Evolutionary conservation across 2,329 filamentous ascomycete species (phyloP).

Genomic region (Paradendryphiella salina): DNA sequence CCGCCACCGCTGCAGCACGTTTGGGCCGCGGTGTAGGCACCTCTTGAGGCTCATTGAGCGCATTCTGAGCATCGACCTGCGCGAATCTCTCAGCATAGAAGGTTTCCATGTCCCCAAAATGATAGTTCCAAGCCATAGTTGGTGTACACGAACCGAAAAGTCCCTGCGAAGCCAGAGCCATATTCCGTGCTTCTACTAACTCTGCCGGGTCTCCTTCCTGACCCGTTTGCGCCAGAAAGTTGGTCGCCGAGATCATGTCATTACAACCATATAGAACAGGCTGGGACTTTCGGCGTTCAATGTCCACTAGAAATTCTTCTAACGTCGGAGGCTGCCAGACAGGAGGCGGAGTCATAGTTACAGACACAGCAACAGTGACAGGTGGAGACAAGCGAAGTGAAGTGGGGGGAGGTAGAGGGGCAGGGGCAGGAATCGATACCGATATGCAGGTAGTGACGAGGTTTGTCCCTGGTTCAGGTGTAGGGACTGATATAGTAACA

Average conservation of each 20-base stretch:
- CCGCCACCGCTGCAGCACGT: too few relatives aligned
- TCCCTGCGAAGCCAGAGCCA: constrained; percentile 15
- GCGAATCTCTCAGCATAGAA: constrained; percentile 21
- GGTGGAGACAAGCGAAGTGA: constrained; percentile 10
- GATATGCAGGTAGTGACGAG: constrained; percentile 15
- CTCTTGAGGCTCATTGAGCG: constrained; percentile 12
- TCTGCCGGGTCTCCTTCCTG: constrained; percentile 15
- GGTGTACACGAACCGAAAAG: constrained; percentile 12
- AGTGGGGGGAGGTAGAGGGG: constrained; percentile 8
- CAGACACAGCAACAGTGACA: constrained; percentile 13
- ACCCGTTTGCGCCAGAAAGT: constrained; percentile 18
- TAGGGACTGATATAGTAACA: constrained; percentile 12
- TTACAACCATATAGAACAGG: constrained; percentile 16
- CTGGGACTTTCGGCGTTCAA: constrained; percentile 8
- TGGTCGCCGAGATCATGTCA: constrained; percentile 16
- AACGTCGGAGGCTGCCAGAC: constrained; percentile 12
- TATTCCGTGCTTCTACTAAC: constrained; percentile 16
- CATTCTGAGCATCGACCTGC: constrained; percentile 16
- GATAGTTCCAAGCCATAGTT: constrained; percentile 22
- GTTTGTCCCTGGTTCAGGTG: constrained; percentile 4
- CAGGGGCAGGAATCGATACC: constrained; percentile 13
- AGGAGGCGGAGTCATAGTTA: constrained; percentile 7
- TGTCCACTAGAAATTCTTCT: constrained; percentile 12
- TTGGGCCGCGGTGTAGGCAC: too few relatives aligned
- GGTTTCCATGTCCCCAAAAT: constrained; percentile 20